Evolutionary conservation across 805 yeast genomes (phyloP), one percentile per base, ranked within the genome.

Genomic region (Lachancea sp.): DNA sequence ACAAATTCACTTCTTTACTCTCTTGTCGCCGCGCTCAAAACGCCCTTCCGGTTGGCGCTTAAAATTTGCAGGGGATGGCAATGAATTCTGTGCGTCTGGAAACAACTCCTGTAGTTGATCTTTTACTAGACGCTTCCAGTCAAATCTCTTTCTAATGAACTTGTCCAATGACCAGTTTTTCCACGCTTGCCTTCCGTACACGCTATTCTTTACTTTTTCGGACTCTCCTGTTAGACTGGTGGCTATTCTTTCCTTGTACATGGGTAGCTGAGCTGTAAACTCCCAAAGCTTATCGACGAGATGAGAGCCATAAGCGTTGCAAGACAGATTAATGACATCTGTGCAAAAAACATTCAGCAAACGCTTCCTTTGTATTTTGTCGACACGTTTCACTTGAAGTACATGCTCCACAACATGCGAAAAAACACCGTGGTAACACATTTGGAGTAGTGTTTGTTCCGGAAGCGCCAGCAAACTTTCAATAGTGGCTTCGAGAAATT

Each of bases 151-250:
- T 59, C 95, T 74, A 10, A 69, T 60, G 57, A 79, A 91, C 55
- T 81, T 66, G 61, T 93, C 98, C 82, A 91, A 75, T 26, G 76
- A 68, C 97, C 97, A 93, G 63, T 91, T 91, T 62, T 83, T 86
- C 98, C 97, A 93, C 1, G 93, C 98, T 55, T 80, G 74, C 59
- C 82, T 78, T 30, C 99, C 99, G 58, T 91, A 93, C 11, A 71
- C 76, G 59, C 95, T 85, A 49, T 82, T 87, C 68, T 93, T 89
- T 36, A 93, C 84, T 49, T 74, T 72, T 32, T 78, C 82, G 33
- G 81, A 75, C 36, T 81, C 75, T 15, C 69, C 73, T 22, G 69
- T 57, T 48, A 91, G 67, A 48, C 81, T 82, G 19, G 74, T 73
- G 0, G 95, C 96, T 49, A 91, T 75, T 53, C 91, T 75, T 60